Conservation (phyloP, 106 monocot genomes). For the Posidonia australis region DNA sequence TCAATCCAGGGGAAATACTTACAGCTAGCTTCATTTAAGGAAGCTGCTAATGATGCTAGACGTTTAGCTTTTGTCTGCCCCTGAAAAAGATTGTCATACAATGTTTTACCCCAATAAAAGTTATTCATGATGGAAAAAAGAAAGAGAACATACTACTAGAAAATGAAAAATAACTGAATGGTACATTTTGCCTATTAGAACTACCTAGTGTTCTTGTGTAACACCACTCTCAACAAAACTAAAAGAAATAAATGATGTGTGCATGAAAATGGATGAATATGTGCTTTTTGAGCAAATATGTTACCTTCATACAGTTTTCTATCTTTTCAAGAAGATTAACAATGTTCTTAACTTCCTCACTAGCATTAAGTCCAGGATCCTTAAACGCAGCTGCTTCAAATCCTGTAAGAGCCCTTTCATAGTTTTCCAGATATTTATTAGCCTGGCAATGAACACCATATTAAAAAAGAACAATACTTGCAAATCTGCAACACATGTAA, state of each 20-base stretch:
- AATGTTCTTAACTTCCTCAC: constrained; percentile 64
- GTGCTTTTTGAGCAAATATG: not conserved
- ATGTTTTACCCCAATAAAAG: not conserved
- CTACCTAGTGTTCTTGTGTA: no score
- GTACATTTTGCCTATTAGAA: not conserved
- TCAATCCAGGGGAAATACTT: constrained; percentile 18
- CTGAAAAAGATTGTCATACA: constrained; percentile 19
- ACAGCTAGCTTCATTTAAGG: constrained; percentile 56
- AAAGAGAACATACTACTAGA: not conserved
- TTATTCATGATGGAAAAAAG: not conserved
- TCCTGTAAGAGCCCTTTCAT: constrained; percentile 80
- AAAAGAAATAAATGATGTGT: no score
- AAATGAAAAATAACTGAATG: not conserved
- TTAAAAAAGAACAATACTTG: not conserved
- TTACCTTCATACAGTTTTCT: constrained; percentile 68
- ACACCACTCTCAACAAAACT: no score
- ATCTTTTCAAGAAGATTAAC: constrained; percentile 74
- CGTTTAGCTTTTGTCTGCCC: constrained; percentile 43
- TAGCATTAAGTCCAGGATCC: constrained; percentile 81
- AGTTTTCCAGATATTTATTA: constrained; percentile 90
- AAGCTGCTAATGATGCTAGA: constrained; percentile 35
- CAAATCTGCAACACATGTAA: not conserved
- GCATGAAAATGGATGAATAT: no score
- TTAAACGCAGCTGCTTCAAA: constrained; percentile 86
- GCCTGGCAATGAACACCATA: constrained; percentile 34